Evolutionary conservation across 768 basidiomycete species (phyloP), one percentile per base, ranked within the genome.

Genomic region (Hygrophorus pudorinus): DNA sequence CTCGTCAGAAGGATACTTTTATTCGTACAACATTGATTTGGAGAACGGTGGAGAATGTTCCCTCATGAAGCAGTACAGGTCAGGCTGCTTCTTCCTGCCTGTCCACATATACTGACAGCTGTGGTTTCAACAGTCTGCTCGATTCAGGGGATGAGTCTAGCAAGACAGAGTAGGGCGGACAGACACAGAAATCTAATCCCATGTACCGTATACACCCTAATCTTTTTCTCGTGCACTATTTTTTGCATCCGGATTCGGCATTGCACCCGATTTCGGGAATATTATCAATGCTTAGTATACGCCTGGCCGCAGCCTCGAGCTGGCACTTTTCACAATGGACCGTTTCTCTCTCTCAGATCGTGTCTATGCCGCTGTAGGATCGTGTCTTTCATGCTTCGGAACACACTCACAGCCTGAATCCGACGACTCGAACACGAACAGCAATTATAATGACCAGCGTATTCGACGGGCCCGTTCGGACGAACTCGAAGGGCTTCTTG

Each of bases 41-140:
- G 94, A 99, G 62, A 82, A 84, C 41, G 94, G 94, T 2, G 94
- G 94, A 2, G 94, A 99, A 62, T 98, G 94, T 54, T 76, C 84
- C 14, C 61, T 99, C 56, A 84, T 92, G 75, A 94, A 94, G 67
- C 91, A 94, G 60, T 97, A 92, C 58, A 85, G 78, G 78, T 78
- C 27, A 28, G 70, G n/a, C 51, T 20, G 3, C 12, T 14, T 42
- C 8, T 2, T 31, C 27, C 33, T 13, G 37, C 34, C 13, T 12
- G 12, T 29, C 3, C 20, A 10, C 33, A 10, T 48, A 42, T 36
- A 33, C 20, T 14, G 46, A 35, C 14, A 42, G 29, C 10, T 31
- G 18, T 45, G 1, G 31, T 21, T 44, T 38, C 27, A 42, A 3
- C 40, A 66, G 65, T 44, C 44, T 66, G 33, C 57, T 66, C 2